A percentile compares a stretch with the other conserved stretches of the same genome.
Conservation (phyloP, 345 rosid genomes). For the Viola odorata region DNA sequence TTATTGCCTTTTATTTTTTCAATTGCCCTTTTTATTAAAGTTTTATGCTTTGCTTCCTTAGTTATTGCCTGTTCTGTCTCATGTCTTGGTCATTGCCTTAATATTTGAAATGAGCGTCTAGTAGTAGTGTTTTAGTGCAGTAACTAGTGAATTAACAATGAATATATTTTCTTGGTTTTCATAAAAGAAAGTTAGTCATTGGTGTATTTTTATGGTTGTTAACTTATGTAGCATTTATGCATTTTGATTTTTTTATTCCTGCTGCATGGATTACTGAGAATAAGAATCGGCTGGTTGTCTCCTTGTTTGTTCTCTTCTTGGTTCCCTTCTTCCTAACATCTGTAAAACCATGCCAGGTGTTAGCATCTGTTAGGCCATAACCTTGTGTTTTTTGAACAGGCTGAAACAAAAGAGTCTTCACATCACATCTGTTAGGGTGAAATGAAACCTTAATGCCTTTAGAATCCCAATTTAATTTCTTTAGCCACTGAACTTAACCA, state of each 20-base stretch:
- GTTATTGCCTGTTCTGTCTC: conserved; percentile 1
- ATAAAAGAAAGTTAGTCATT: conserved; percentile 22
- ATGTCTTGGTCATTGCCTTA: background rate
- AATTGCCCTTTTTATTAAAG: background rate
- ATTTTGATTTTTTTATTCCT: conserved; percentile 24
- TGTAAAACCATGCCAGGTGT: conserved; percentile 36
- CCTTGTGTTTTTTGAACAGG: conserved; percentile 27
- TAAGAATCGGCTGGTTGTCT: conserved; percentile 57
- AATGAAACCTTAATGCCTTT: conserved; percentile 29
- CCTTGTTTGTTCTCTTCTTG: conserved; percentile 54
- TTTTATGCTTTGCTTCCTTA: background rate
- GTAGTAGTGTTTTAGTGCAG: background rate
- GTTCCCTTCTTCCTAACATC: conserved; percentile 70
- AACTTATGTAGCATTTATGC: background rate
- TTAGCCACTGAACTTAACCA: conserved; percentile 15
- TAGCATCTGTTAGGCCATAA: conserved; percentile 20
- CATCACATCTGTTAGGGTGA: conserved; percentile 5
- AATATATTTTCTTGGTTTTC: background rate
- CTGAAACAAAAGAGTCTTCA: conserved; percentile 6
- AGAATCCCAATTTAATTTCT: conserved; percentile 29
- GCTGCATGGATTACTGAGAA: conserved; percentile 35
- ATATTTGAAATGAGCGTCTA: no score
- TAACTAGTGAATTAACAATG: conserved; percentile 9
- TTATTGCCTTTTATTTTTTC: background rate
- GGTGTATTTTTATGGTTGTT: conserved; percentile 26